Evolutionary conservation across 2,329 filamentous ascomycete species (phyloP).

Genomic region (Zasmidium citrigriseum): DNA sequence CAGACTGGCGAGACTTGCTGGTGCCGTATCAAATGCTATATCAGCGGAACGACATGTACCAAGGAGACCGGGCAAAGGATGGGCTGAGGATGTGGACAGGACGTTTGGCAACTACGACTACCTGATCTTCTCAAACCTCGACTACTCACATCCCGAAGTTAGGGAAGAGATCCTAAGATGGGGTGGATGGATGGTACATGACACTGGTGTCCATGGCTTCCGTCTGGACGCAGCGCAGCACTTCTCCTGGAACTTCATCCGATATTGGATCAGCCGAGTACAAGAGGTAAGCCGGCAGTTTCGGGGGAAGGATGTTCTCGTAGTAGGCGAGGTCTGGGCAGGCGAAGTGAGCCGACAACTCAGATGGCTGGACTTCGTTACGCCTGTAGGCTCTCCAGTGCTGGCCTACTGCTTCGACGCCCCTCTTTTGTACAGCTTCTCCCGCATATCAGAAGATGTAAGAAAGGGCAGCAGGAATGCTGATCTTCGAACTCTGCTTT

Average conservation of each 20-base stretch:
- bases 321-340: constrained; percentile 72
- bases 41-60: constrained; percentile 3
- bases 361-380: constrained; percentile 49
- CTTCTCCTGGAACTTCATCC: constrained; percentile 67
- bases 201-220: constrained; percentile 65
- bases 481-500: constrained; percentile 56
- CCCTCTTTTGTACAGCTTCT: constrained; percentile 69
- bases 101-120: constrained; percentile 69
- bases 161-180: constrained; percentile 64
- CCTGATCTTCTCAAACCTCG: constrained; percentile 72
- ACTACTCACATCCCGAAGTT: constrained; percentile 66
- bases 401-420: constrained; percentile 64
- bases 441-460: constrained; percentile 53
- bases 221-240: constrained; percentile 74
- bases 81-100: constrained; percentile 62
- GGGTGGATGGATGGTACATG: constrained; percentile 66
- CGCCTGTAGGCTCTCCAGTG: constrained; percentile 39
- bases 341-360: constrained; percentile 58
- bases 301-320: constrained; percentile 55
- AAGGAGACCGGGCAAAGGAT: constrained; percentile 55
- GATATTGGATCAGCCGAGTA: constrained; percentile 62
- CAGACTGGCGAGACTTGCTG: constrained; percentile 26
- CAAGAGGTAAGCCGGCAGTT: constrained; percentile 44
- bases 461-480: constrained; percentile 45
- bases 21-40: constrained; percentile 14